phyloP scores from a whole-genome alignment of 2,329 filamentous ascomycete species.

The Geosmithia flava region DNA sequence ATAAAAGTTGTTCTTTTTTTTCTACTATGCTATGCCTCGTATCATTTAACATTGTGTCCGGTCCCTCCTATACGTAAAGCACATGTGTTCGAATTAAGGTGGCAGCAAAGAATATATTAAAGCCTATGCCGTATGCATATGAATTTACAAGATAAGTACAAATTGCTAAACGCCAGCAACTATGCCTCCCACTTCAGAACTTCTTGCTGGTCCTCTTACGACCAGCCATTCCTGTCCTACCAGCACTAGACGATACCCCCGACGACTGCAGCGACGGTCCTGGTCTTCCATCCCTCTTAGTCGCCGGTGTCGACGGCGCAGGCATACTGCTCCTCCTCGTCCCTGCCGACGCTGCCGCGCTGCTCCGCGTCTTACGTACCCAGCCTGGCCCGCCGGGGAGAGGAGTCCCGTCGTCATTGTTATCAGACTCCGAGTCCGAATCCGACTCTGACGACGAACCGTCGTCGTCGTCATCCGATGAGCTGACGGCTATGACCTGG shows the following conservation, averaged over 20 bases:
- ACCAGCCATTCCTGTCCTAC: not conserved
- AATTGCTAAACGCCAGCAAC: not conserved
- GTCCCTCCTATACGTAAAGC: too few relatives aligned
- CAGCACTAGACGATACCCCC: not conserved
- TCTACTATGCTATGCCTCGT: too few relatives aligned
- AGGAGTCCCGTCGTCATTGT: not conserved
- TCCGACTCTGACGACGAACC: not conserved
- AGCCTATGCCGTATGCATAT: too few relatives aligned
- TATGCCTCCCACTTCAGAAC: not conserved
- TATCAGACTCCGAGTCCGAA: not conserved
- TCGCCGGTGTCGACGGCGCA: not conserved
- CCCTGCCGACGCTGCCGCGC: not conserved
- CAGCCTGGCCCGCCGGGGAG: conserved; percentile 2
- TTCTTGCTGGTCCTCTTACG: not conserved
- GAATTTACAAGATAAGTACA: not conserved
- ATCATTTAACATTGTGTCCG: too few relatives aligned
- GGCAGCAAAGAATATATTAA: too few relatives aligned
- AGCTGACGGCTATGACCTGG: conserved; percentile 2
- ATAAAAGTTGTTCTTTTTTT: not conserved
- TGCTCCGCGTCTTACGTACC: conserved; percentile 2
- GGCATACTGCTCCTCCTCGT: not conserved
- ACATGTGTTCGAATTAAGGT: too few relatives aligned
- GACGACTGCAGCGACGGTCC: not conserved
- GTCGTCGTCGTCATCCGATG: not conserved
- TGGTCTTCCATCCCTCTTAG: not conserved